phyloP scores from a whole-genome alignment of 345 rosid species.

The Barbarea vulgaris region DNA sequence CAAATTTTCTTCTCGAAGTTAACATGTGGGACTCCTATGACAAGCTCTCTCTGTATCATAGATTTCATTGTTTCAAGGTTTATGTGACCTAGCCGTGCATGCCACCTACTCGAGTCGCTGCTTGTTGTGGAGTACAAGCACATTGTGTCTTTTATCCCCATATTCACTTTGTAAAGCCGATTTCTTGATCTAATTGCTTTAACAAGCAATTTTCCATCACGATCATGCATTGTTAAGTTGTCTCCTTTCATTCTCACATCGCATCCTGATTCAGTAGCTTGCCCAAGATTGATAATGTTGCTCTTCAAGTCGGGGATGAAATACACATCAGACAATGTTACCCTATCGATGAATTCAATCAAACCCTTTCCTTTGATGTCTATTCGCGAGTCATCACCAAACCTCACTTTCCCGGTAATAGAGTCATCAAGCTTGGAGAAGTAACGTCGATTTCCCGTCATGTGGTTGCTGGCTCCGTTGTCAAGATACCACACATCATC shows the following conservation, averaged over 20 bases:
- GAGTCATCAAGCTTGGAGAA: rapidly evolving
- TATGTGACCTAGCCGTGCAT: neutral
- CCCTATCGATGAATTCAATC: neutral
- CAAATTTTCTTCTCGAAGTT: too few relatives aligned
- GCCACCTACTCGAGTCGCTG: neutral
- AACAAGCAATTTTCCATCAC: neutral
- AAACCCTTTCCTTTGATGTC: neutral
- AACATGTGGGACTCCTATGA: too few relatives aligned
- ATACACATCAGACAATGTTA: neutral
- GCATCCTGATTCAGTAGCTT: neutral
- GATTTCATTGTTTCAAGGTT: too few relatives aligned
- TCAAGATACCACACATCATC: neutral
- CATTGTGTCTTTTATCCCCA: neutral
- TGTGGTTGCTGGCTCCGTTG: neutral
- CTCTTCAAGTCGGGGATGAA: neutral
- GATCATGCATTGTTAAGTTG: neutral
- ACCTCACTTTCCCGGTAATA: neutral
- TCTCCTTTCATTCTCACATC: neutral
- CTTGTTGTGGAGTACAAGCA: rapidly evolving
- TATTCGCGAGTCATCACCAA: neutral
- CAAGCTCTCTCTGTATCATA: too few relatives aligned
- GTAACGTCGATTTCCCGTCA: neutral
- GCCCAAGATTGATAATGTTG: neutral
- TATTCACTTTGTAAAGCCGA: rapidly evolving
- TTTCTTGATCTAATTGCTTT: neutral